A percentile compares a stretch with the other conserved stretches of the same genome.
phyloP scores from a whole-genome alignment of 495 filamentous ascomycete genomes.

The Cercophora samala region DNA sequence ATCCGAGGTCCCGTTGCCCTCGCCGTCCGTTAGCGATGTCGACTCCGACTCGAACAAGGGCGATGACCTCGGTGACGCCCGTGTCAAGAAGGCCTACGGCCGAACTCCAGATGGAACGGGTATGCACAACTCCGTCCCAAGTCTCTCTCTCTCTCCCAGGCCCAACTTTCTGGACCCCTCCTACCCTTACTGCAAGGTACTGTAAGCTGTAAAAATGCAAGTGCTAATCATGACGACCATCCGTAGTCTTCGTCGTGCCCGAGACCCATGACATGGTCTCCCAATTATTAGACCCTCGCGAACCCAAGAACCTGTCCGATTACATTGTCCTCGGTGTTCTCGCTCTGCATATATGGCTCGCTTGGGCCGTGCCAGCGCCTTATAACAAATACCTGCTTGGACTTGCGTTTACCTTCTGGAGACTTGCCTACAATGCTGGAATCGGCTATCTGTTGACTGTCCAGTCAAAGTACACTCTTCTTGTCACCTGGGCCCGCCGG shows the following conservation, averaged over 20 bases:
- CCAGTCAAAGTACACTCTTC: constrained; percentile 82
- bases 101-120: constrained; percentile 86
- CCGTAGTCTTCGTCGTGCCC: constrained; percentile 89
- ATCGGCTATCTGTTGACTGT: constrained; percentile 86
- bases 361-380: constrained; percentile 65
- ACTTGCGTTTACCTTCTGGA: constrained; percentile 84
- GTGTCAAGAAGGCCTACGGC: constrained; percentile 74
- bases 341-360: constrained; percentile 63
- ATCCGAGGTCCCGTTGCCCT: constrained; percentile 1
- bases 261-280: constrained; percentile 99
- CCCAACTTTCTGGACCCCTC: background rate
- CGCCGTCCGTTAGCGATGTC: constrained; percentile 1
- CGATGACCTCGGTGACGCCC: constrained; percentile 11
- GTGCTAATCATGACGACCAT: background rate
- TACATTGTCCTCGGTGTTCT: constrained; percentile 76
- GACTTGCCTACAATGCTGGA: constrained; percentile 84
- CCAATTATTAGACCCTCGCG: constrained; percentile 87
- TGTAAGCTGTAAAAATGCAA: background rate
- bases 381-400: constrained; percentile 74
- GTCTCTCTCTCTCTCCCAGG: background rate
- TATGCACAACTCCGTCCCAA: constrained; percentile 45
- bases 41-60: background rate
- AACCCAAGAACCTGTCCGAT: constrained; percentile 93
- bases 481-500: constrained; percentile 85
- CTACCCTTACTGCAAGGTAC: background rate